These are phyloP conservation scores for Hirsutella minnesotensis DNA, from an alignment of 2,329 filamentous ascomycete genomes.

Conservation along the genomic window DNA sequence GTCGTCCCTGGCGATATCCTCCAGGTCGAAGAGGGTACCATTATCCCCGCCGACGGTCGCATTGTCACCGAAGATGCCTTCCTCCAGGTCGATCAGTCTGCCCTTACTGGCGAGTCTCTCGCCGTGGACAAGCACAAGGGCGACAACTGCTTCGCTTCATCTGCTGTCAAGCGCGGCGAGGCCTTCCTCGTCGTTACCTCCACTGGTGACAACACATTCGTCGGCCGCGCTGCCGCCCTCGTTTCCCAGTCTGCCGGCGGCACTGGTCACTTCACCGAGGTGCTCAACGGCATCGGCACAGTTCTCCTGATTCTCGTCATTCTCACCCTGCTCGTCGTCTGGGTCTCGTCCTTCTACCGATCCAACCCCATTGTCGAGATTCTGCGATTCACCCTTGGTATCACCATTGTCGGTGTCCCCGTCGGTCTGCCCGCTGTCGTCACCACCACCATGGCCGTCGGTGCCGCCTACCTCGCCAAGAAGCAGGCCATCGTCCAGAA, in stretches of 20 bases:
- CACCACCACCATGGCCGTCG: constrained; percentile 90
- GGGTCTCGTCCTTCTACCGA: constrained; percentile 80
- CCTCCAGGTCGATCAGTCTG: constrained; percentile 84
- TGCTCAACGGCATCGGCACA: constrained; percentile 77
- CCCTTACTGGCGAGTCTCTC: constrained; percentile 84
- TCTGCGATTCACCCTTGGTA: constrained; percentile 74
- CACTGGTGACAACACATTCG: constrained; percentile 83
- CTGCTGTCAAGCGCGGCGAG: constrained; percentile 82
- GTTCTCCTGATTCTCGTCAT: constrained; percentile 70
- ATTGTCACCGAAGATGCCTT: constrained; percentile 76
- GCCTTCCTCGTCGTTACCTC: constrained; percentile 72
- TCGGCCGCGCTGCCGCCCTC: constrained; percentile 77
- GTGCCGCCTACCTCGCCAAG: constrained; percentile 81
- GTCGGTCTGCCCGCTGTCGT: constrained; percentile 90
- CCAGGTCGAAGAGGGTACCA: constrained; percentile 83
- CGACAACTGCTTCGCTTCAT: constrained; percentile 75
- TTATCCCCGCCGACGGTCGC: constrained; percentile 79
- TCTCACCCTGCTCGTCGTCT: constrained; percentile 69
- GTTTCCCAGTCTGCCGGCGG: constrained; percentile 66
- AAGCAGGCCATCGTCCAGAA: constrained; percentile 92
- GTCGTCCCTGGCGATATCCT: constrained; percentile 86
- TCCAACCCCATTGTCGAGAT: constrained; percentile 71
- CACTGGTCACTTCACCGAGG: constrained; percentile 81
- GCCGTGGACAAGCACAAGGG: constrained; percentile 79
- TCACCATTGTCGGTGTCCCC: constrained; percentile 84